Evolutionary conservation across 2,329 filamentous ascomycete species (phyloP).

Genomic region (Paracoccidioides brasiliensis): DNA sequence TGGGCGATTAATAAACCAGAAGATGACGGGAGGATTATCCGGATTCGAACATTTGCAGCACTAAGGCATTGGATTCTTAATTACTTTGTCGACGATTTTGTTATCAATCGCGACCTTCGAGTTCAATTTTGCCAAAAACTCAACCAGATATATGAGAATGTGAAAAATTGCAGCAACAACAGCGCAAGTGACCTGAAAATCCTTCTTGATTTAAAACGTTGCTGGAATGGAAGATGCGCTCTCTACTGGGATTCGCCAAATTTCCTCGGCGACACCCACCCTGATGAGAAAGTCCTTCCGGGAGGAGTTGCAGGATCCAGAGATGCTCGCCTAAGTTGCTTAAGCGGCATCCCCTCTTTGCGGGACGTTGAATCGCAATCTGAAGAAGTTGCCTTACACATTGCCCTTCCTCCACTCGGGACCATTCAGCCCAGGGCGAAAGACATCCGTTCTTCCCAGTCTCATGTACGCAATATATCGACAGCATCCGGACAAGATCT

Average conservation of each 20-base stretch:
- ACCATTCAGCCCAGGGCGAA: conserved; percentile 9
- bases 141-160: conserved; percentile 47
- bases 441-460: conserved; percentile 4
- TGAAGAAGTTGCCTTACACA: conserved; percentile 8
- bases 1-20: conserved; percentile 75
- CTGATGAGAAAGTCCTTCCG: conserved; percentile 57
- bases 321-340: conserved; percentile 29
- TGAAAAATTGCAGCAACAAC: conserved; percentile 39
- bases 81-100: conserved; percentile 92
- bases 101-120: conserved; percentile 60
- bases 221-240: conserved; percentile 83
- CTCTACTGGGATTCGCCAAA: conserved; percentile 74
- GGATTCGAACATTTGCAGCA: conserved; percentile 89
- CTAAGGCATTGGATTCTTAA: conserved; percentile 95
- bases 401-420: conserved; percentile 11
- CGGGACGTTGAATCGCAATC: conserved; percentile 6
- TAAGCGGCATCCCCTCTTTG: conserved; percentile 25
- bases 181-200: conserved; percentile 66
- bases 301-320: conserved; percentile 58
- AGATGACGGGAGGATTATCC: conserved; percentile 82
- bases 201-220: conserved; percentile 86
- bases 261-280: conserved; percentile 46
- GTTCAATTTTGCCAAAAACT: conserved; percentile 67
- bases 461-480: conserved; percentile 25
- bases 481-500: conserved; percentile 23